Conservation (phyloP, 2,329 filamentous ascomycete species). For the Colletotrichum endophyticum region DNA sequence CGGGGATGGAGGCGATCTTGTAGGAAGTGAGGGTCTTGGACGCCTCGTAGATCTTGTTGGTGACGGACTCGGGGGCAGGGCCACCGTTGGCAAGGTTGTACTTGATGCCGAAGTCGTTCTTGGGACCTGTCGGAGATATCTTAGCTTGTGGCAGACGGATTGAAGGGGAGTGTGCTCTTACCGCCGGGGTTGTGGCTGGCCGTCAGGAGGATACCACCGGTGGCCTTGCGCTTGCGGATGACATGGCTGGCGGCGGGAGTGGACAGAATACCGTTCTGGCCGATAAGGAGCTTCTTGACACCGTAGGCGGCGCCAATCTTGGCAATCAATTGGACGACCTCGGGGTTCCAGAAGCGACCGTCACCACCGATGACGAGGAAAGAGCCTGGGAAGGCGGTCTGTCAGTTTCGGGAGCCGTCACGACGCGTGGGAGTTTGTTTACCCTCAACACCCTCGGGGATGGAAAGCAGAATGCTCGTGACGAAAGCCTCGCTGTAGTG, state of each 20-base stretch:
- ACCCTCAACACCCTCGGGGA: slow-evolving; percentile 90
- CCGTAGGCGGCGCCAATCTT: slow-evolving; percentile 97
- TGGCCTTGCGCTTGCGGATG: slow-evolving; percentile 93
- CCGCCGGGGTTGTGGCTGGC: slow-evolving; percentile 98
- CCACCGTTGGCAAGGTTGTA: slow-evolving; percentile 98
- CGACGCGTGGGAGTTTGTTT: slow-evolving; percentile 26
- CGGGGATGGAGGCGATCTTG: slow-evolving; percentile 86
- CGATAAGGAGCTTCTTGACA: slow-evolving; percentile 98
- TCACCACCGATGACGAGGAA: slow-evolving; percentile 98
- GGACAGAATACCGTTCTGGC: slow-evolving; percentile 94
- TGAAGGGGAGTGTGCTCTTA: slow-evolving; percentile 46
- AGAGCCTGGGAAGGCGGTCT: slow-evolving; percentile 49
- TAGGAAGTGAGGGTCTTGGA: slow-evolving; percentile 91
- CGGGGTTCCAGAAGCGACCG: slow-evolving; percentile 95
- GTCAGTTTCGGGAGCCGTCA: background rate
- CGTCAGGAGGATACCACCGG: slow-evolving; percentile 94
- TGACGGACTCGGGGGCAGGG: slow-evolving; percentile 93
- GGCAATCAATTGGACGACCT: slow-evolving; percentile 94
- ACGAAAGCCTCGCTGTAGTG: slow-evolving; percentile 98
- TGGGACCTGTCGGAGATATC: slow-evolving; percentile 66
- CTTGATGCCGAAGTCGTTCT: slow-evolving; percentile 98
- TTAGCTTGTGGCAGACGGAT: slow-evolving; percentile 5
- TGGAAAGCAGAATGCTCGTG: slow-evolving; percentile 91
- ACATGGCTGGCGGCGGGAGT: slow-evolving; percentile 96
- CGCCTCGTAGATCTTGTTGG: slow-evolving; percentile 95